A percentile compares a stretch with the other conserved stretches of the same genome.
These are phyloP conservation scores for Xylaria sp. DNA, from an alignment of 2,329 filamentous ascomycete species.

Conservation along the genomic window DNA sequence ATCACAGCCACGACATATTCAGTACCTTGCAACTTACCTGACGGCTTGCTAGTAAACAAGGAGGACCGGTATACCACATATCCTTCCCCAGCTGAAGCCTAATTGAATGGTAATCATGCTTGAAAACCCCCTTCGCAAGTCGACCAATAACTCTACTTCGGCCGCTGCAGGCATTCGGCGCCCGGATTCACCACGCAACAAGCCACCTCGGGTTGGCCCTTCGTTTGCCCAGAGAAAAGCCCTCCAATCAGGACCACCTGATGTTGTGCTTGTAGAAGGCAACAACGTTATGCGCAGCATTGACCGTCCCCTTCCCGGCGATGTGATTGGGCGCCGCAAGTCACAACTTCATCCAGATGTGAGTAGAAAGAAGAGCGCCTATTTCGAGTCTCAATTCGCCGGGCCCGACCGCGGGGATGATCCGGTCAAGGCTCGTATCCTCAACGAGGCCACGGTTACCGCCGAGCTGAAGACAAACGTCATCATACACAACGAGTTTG, in stretches of 20 bases:
- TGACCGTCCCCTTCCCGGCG: slow-evolving; percentile 55
- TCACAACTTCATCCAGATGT: slow-evolving; percentile 50
- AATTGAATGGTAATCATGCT: slow-evolving; percentile 24
- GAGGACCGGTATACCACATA: background rate
- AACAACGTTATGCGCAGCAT: slow-evolving; percentile 55
- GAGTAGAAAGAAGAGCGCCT: slow-evolving; percentile 55
- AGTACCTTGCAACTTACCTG: background rate
- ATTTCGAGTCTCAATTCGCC: slow-evolving; percentile 61
- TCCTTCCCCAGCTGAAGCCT: background rate
- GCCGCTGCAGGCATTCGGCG: slow-evolving; percentile 32
- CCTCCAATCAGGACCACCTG: slow-evolving; percentile 40
- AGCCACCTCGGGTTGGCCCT: slow-evolving; percentile 35
- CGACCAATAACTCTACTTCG: slow-evolving; percentile 17
- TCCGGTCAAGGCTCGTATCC: slow-evolving; percentile 59
- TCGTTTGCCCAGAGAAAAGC: slow-evolving; percentile 52
- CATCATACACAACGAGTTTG: slow-evolving; percentile 76
- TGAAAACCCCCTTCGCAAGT: slow-evolving; percentile 25
- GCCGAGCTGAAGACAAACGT: slow-evolving; percentile 74
- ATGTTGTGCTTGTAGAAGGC: slow-evolving; percentile 52
- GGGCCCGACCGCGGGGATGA: slow-evolving; percentile 49
- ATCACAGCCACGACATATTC: background rate
- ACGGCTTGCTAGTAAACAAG: background rate
- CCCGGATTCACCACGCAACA: slow-evolving; percentile 39
- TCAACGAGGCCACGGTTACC: slow-evolving; percentile 68
- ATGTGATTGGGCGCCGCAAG: slow-evolving; percentile 49